These are phyloP conservation scores for Apiotrichum domesticum DNA, from an alignment of 1,284 basidiomycete species.

Conservation along the genomic window DNA sequence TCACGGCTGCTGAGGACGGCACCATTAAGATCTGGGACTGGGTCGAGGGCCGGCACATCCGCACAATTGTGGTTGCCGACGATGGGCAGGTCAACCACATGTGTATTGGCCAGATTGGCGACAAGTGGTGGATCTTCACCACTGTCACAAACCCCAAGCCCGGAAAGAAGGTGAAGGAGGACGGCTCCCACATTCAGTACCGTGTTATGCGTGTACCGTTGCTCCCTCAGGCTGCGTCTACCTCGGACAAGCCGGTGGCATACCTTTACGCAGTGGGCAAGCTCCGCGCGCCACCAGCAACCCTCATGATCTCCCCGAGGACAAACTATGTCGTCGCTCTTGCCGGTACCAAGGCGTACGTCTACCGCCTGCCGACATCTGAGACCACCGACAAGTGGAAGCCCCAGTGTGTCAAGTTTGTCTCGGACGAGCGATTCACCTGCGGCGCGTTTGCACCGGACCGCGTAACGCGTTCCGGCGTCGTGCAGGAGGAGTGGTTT, in stretches of 20 bases:
- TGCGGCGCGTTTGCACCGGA: constrained; percentile 82
- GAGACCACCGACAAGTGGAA: constrained; percentile 22
- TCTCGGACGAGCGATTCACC: constrained; percentile 57
- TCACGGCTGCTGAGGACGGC: constrained; percentile 80
- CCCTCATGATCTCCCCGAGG: constrained; percentile 63
- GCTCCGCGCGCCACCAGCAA: constrained; percentile 25
- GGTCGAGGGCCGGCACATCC: constrained; percentile 73
- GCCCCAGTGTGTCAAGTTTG: constrained; percentile 68
- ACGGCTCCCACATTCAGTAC: constrained; percentile 17
- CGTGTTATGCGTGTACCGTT: constrained; percentile 25
- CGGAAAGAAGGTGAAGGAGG: constrained; percentile 14
- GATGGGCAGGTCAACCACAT: constrained; percentile 56
- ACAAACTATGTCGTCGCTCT: constrained; percentile 70
- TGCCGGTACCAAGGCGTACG: constrained; percentile 74
- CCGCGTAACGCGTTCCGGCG: constrained; percentile 12
- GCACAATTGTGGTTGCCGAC: constrained; percentile 60
- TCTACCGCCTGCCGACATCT: constrained; percentile 55
- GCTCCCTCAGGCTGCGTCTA: background rate
- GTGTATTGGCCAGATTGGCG: constrained; percentile 29
- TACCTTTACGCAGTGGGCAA: constrained; percentile 25
- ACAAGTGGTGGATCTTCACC: constrained; percentile 37
- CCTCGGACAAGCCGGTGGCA: constrained; percentile 11
- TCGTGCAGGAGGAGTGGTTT: constrained; percentile 69
- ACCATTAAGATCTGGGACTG: constrained; percentile 88
- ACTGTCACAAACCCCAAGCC: constrained; percentile 22